Evolutionary conservation across 495 filamentous ascomycete species (phyloP).

Genomic region (Podospora didyma): DNA sequence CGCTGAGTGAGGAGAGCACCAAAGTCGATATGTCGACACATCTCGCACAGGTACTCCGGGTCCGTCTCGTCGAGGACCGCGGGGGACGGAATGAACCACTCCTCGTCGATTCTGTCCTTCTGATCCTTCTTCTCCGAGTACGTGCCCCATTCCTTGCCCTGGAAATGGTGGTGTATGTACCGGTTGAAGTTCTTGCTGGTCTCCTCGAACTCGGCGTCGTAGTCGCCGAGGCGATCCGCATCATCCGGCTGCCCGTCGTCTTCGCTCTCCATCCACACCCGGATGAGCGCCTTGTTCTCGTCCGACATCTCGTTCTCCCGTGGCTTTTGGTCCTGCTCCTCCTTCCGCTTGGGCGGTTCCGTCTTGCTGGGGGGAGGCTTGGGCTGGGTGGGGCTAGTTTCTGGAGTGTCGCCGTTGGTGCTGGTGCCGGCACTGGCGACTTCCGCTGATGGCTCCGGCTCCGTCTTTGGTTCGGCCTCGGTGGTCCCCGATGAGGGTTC

Average conservation of each 20-base stretch:
- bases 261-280: slow-evolving; percentile 10
- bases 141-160: background rate
- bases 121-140: background rate
- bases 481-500: background rate
- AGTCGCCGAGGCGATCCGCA: background rate
- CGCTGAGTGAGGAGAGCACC: slow-evolving; percentile 7
- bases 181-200: background rate
- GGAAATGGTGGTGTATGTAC: slow-evolving; percentile 9
- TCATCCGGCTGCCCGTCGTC: slow-evolving; percentile 3
- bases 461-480: background rate
- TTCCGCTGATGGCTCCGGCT: background rate
- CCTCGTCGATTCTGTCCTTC: slow-evolving; percentile 7
- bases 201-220: background rate
- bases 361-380: background rate
- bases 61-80: background rate
- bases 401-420: background rate
- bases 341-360: background rate
- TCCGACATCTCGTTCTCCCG: slow-evolving; percentile 8
- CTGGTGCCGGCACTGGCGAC: background rate
- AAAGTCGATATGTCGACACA: slow-evolving; percentile 17
- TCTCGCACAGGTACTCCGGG: slow-evolving; percentile 15
- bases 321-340: background rate
- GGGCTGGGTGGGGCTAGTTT: background rate
- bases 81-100: slow-evolving; percentile 16
- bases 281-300: slow-evolving; percentile 3